Evolutionary conservation across 2,329 filamentous ascomycete species (phyloP), one percentile per base, ranked within the genome.

Genomic region (Calonectria hongkongensis): DNA sequence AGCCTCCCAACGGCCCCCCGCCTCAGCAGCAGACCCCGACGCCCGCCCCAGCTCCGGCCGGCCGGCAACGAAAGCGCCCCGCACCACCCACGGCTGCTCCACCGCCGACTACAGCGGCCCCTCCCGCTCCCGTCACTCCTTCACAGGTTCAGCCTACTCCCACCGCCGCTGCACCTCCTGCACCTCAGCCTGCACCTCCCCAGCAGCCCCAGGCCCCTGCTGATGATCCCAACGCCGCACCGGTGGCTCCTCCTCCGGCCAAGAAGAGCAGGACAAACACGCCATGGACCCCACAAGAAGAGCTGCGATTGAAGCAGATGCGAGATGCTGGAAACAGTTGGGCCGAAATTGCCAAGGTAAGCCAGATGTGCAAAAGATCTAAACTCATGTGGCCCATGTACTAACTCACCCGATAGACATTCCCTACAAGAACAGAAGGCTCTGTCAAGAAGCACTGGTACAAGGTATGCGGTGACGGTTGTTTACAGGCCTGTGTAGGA

Each of bases 381-480:
- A 36, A 36, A 10, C 33, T 10, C 8, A 21, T 33, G 16, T 41
- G 43, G 54, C 27, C 27, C 28, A 45, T 45, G 28, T 45, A 54
- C 64, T 45, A 13, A 76, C 47, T n/a, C 43, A 36, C 47, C 13
- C n/a, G 43, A n/a, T 68, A 97, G 94, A 96, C 94, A 2, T 99
- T 99, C 83, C 96, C 97, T 13, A 93, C 92, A 28, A 91, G 97
- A 80, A 99, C 97, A 50, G 97, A 99, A 86, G 97, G 97, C 9
- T 98, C 96, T 81, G 97, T 99, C 27, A 99, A 98, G 89, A 99
- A 98, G 86, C 97, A 99, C 84, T 99, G 97, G 96, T 98, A 99
- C 86, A 98, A 98, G 90, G 95, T 95, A 87, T 69, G 86, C 43
- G 45, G 27, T 41, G 65, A 47, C 4, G 16, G 21, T 36, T 51